These are phyloP conservation scores for Scedosporium apiospermum DNA, from an alignment of 2,329 filamentous ascomycete genomes.

Conservation along the genomic window DNA sequence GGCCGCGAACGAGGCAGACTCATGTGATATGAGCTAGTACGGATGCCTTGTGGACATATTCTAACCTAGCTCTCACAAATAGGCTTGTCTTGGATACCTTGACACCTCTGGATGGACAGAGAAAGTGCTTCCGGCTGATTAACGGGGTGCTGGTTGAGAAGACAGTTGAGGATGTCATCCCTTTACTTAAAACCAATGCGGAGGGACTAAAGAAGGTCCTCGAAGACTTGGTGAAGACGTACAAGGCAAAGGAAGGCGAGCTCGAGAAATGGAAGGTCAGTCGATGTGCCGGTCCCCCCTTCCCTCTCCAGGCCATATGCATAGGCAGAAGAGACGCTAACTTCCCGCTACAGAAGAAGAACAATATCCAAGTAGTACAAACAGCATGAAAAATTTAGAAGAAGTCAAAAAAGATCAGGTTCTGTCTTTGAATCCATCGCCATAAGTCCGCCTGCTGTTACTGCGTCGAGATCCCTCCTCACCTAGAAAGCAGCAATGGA, in stretches of 20 bases:
- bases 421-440: background rate
- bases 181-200: slow-evolving; percentile 84
- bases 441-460: too few species aligned
- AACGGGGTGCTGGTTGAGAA: slow-evolving; percentile 93
- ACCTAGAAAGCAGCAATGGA: too few species aligned
- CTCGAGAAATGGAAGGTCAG: slow-evolving; percentile 89
- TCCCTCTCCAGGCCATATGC: background rate
- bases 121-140: slow-evolving; percentile 98
- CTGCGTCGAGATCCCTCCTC: too few species aligned
- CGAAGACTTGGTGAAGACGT: slow-evolving; percentile 91
- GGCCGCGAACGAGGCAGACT: background rate
- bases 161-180: slow-evolving; percentile 86
- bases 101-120: slow-evolving; percentile 68
- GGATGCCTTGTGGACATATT: background rate
- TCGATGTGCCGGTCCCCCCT: too few species aligned
- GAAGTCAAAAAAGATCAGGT: background rate
- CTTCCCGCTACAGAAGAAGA: slow-evolving; percentile 59
- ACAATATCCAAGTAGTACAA: slow-evolving; percentile 80
- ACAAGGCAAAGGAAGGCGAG: slow-evolving; percentile 88
- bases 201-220: slow-evolving; percentile 90
- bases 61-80: slow-evolving; percentile 13
- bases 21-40: background rate
- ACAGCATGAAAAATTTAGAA: slow-evolving; percentile 38
- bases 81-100: slow-evolving; percentile 94
- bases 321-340: slow-evolving; percentile 3